These are phyloP conservation scores for Starmerella gropengiesseri DNA, from an alignment of 805 yeast species.

Conservation along the genomic window DNA sequence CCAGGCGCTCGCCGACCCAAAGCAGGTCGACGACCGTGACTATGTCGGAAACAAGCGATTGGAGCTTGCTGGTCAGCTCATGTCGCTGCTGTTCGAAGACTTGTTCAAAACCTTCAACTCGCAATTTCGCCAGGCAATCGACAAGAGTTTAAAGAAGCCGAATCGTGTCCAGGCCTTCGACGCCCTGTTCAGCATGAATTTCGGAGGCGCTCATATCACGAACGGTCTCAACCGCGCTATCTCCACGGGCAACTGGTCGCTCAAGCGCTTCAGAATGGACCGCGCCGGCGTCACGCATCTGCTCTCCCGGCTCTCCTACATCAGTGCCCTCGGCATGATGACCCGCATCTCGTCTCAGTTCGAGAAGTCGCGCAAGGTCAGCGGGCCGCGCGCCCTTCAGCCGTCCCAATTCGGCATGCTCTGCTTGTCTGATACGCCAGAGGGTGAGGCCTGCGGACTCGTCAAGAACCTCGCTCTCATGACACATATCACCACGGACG, in stretches of 20 bases:
- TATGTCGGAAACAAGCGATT: slow-evolving; percentile 96
- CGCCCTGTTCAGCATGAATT: slow-evolving; percentile 77
- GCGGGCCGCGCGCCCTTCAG: slow-evolving; percentile 97
- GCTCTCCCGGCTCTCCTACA: slow-evolving; percentile 77
- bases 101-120: slow-evolving; percentile 90
- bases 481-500: slow-evolving; percentile 98
- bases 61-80: slow-evolving; percentile 93
- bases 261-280: slow-evolving; percentile 98
- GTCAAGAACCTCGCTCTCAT: slow-evolving; percentile 92
- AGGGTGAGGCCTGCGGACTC: slow-evolving; percentile 99
- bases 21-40: slow-evolving; percentile 96
- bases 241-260: slow-evolving; percentile 97
- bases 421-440: slow-evolving; percentile 98
- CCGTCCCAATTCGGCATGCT: slow-evolving; percentile 99
- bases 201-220: slow-evolving; percentile 86
- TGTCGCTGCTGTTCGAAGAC: slow-evolving; percentile 92
- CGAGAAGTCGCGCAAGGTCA: slow-evolving; percentile 93
- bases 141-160: slow-evolving; percentile 86
- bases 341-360: slow-evolving; percentile 98
- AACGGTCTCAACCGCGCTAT: slow-evolving; percentile 92
- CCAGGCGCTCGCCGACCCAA: slow-evolving; percentile 89
- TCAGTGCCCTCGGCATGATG: slow-evolving; percentile 98
- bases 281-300: slow-evolving; percentile 99
- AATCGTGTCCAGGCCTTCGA: slow-evolving; percentile 92
- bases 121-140: slow-evolving; percentile 89